Evolutionary conservation across 2,329 filamentous ascomycete species (phyloP).

Genomic region (Sporothrix luriei): DNA sequence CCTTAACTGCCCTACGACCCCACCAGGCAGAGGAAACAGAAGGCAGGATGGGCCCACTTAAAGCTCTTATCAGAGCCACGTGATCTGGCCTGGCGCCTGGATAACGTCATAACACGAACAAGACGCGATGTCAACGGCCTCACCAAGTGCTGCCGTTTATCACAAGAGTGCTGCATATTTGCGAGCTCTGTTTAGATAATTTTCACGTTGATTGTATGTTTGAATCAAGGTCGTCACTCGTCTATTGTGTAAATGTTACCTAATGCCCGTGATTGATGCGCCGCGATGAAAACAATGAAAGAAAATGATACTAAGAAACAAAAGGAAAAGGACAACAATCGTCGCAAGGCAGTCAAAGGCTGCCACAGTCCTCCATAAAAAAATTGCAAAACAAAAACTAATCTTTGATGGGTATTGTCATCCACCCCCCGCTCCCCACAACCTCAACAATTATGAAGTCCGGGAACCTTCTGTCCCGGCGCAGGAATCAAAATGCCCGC

Average conservation of each 20-base stretch:
- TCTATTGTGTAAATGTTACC: conserved; percentile 3
- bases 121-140: too few relatives aligned
- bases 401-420: conserved; percentile 8
- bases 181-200: too few relatives aligned
- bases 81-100: neutral
- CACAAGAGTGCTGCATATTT: too few relatives aligned
- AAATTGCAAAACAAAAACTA: neutral
- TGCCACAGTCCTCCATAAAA: neutral
- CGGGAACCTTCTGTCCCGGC: too few relatives aligned
- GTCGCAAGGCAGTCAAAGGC: neutral
- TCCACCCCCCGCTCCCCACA: too few relatives aligned
- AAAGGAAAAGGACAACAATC: neutral
- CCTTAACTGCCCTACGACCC: conserved; percentile 13
- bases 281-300: conserved; percentile 1
- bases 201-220: neutral
- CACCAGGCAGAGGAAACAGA: neutral
- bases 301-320: neutral
- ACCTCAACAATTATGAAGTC: neutral
- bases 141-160: neutral
- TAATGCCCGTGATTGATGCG: conserved; percentile 6
- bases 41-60: neutral
- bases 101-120: conserved; percentile 18
- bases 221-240: conserved; percentile 12
- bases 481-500: neutral
- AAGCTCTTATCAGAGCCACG: conserved; percentile 22